phyloP scores from a whole-genome alignment of 1,284 basidiomycete species.

The Mycosarcoma maydis region DNA sequence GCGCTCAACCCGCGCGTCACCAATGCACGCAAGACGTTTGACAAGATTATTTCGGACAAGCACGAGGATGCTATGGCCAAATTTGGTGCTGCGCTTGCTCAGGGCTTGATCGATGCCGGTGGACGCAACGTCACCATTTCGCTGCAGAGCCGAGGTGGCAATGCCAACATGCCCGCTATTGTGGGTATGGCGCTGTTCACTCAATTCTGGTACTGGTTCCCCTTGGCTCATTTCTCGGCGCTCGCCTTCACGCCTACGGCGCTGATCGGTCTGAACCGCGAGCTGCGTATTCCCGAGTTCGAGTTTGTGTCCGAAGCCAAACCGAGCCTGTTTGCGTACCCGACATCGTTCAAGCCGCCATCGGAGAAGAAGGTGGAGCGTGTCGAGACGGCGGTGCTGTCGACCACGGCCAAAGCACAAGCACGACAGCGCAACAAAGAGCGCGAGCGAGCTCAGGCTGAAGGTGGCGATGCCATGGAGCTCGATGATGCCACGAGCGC shows the following conservation, averaged over 20 bases:
- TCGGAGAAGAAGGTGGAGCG: constrained; percentile 65
- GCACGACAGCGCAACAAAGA: constrained; percentile 64
- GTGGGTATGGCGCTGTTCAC: constrained; percentile 67
- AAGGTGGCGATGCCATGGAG: constrained; percentile 58
- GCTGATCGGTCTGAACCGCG: constrained; percentile 62
- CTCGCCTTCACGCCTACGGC: constrained; percentile 66
- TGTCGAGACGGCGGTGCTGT: constrained; percentile 65
- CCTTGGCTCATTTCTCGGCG: constrained; percentile 64
- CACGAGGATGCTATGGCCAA: constrained; percentile 67
- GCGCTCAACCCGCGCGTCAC: constrained; percentile 63
- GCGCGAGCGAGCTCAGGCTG: constrained; percentile 53
- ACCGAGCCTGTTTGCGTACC: constrained; percentile 65
- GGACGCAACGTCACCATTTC: constrained; percentile 67
- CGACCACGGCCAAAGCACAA: constrained; percentile 64
- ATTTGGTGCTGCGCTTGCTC: constrained; percentile 65
- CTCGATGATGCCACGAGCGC: constrained; percentile 43
- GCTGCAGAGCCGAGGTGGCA: constrained; percentile 61
- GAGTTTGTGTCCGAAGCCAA: constrained; percentile 62
- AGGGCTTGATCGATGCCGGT: constrained; percentile 65
- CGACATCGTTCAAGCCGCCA: constrained; percentile 56
- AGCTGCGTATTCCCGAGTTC: constrained; percentile 61
- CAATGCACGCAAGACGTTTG: constrained; percentile 59
- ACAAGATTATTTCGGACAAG: constrained; percentile 65
- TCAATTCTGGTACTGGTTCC: constrained; percentile 68
- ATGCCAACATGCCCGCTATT: constrained; percentile 64